Evolutionary conservation across 2,329 filamentous ascomycete genomes (phyloP), one percentile per base, ranked within the genome.

Genomic region (Aspergillus luchuensis): DNA sequence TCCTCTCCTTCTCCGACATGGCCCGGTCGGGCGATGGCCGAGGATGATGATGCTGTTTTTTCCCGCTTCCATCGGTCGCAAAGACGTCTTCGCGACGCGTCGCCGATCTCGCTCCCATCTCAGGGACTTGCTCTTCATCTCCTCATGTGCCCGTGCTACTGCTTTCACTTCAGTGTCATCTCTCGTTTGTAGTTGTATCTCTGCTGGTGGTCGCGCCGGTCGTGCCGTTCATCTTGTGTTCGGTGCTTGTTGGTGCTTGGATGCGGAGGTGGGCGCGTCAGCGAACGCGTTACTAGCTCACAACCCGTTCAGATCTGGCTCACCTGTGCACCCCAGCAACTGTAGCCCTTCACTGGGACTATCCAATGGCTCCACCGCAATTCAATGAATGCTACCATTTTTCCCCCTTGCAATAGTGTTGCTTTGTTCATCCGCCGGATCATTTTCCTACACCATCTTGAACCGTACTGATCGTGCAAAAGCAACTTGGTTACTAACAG

Each of bases 11-110:
- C 39, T 47, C 58, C 62, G 65, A 48, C 49, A 41, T 52, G 62
- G 63, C 19, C 59, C 61, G 60, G 58, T 45, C 33, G 39, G 53
- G 49, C 47, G 55, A 33, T 52, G 59, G 61, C 58, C 60, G 60
- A 53, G 56, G 58, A 33, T 60, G 57, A 59, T 62, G 61, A 66
- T 57, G 59, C 57, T 66, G 47, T 59, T 55, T 64, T 64, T 61
- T 59, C 63, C 60, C 57, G 66, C 65, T 70, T 60, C 61, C 62
- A 36, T 66, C 68, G 65, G 67, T 72, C 69, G 66, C 67, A 66
- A 63, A 56, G 43, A 59, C n/a, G 47, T n/a, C 62, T 56, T 60
- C 66, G 68, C 67, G 68, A 73, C 70, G 71, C 70, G 72, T 69
- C 57, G 67, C 47, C 65, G 57, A 66, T 69, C 58, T 60, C 21